A percentile compares a stretch with the other conserved stretches of the same genome.
These are phyloP conservation scores for Polygonum maritimum DNA, from an alignment of 148 eudicot genomes.

Conservation along the genomic window DNA sequence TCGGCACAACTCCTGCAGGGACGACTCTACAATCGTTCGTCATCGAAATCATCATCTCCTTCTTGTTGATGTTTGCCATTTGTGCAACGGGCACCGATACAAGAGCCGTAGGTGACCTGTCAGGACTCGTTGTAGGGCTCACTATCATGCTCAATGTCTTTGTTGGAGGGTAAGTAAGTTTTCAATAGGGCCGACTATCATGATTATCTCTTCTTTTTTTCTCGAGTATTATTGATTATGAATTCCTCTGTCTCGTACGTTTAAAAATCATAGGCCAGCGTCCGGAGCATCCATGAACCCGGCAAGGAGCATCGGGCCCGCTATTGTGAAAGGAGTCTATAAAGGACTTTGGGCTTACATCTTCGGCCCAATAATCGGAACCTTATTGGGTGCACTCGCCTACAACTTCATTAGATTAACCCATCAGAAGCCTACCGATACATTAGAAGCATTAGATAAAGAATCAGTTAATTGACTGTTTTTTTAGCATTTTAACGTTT, in stretches of 20 bases:
- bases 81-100: slow-evolving; percentile 67
- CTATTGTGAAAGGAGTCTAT: slow-evolving; percentile 27
- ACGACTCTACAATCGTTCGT: slow-evolving; percentile 48
- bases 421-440: slow-evolving; percentile 14
- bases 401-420: slow-evolving; percentile 34
- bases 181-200: not conserved
- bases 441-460: not conserved
- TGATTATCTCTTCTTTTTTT: not conserved
- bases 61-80: slow-evolving; percentile 71
- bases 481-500: not conserved
- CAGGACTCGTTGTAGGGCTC: slow-evolving; percentile 67
- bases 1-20: slow-evolving; percentile 67
- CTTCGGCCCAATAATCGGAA: slow-evolving; percentile 39
- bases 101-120: slow-evolving; percentile 71
- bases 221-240: not conserved
- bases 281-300: slow-evolving; percentile 64
- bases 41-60: slow-evolving; percentile 61
- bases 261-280: slow-evolving; percentile 23
- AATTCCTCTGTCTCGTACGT: no score
- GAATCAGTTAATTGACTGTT: not conserved
- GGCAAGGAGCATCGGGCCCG: slow-evolving; percentile 49
- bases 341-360: slow-evolving; percentile 47
- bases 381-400: slow-evolving; percentile 29
- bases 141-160: slow-evolving; percentile 66
- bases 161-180: slow-evolving; percentile 44